phyloP scores from a whole-genome alignment of 768 basidiomycete species.

The Amanita molliuscula region DNA sequence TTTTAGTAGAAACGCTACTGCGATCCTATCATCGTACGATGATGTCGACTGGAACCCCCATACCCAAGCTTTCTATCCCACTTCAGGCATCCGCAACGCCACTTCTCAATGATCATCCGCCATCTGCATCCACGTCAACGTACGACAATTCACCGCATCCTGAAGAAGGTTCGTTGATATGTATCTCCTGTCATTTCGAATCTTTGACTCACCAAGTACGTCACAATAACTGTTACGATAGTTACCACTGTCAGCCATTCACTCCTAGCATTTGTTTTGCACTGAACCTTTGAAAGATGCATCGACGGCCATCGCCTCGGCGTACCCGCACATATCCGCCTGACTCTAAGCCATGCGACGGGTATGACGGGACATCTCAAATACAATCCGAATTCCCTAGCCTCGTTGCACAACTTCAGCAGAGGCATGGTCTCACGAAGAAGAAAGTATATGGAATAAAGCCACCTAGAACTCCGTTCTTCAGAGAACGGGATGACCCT shows the following conservation, averaged over 20 bases:
- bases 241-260: background rate
- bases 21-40: conserved; percentile 9
- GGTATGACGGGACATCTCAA: conserved; percentile 10
- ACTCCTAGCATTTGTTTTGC: background rate
- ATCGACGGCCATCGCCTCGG: conserved; percentile 11
- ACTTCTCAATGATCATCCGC: conserved; percentile 48
- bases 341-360: conserved; percentile 11
- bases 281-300: background rate
- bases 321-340: conserved; percentile 28
- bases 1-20: conserved; percentile 5
- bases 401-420: conserved; percentile 53
- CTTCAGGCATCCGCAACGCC: conserved; percentile 29
- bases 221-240: background rate
- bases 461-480: conserved; percentile 39
- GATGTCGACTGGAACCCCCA: conserved; percentile 12
- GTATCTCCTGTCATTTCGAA: background rate
- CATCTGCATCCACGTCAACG: conserved; percentile 23
- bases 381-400: conserved; percentile 27
- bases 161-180: background rate
- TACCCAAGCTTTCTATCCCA: conserved; percentile 14
- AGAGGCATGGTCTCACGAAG: conserved; percentile 59
- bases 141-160: background rate
- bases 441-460: conserved; percentile 55
- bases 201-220: background rate
- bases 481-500: conserved; percentile 30